phyloP scores from a whole-genome alignment of 2,329 filamentous ascomycete genomes.

The Colletotrichum camelliae region DNA sequence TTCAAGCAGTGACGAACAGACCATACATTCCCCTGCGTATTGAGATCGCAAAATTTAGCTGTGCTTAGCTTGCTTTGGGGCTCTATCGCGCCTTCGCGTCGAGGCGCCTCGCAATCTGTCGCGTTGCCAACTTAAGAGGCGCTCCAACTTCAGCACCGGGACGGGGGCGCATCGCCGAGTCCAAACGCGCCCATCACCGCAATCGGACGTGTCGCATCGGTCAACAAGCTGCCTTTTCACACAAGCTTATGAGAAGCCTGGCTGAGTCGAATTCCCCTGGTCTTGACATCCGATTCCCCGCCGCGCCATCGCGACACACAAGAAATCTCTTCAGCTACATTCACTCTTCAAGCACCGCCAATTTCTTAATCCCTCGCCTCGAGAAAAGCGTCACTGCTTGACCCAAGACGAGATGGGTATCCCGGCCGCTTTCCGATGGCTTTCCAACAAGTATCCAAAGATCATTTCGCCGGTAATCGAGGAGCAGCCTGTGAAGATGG shows the following conservation, averaged over 20 bases:
- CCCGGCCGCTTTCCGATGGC: constrained; percentile 93
- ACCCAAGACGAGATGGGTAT: constrained; percentile 75
- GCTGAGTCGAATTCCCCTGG: background rate
- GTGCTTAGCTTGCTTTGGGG: background rate
- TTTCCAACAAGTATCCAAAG: constrained; percentile 96
- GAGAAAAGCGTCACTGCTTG: background rate
- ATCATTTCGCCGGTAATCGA: constrained; percentile 93
- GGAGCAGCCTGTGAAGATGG: constrained; percentile 78
- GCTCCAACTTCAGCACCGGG: background rate
- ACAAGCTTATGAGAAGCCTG: background rate
- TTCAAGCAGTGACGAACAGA: background rate
- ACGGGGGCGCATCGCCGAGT: background rate
- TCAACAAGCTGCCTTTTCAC: background rate
- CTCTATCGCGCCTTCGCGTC: background rate
- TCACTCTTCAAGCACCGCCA: background rate
- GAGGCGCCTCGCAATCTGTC: background rate
- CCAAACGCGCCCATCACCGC: background rate
- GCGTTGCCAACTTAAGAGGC: background rate
- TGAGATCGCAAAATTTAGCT: background rate
- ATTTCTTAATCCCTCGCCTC: background rate
- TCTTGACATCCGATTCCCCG: background rate
- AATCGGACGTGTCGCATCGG: background rate
- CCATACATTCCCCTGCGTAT: background rate
- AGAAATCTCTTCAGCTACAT: background rate
- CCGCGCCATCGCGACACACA: background rate